These are phyloP conservation scores for California macrophylla DNA, from an alignment of 441 rosid species.

Conservation along the genomic window DNA sequence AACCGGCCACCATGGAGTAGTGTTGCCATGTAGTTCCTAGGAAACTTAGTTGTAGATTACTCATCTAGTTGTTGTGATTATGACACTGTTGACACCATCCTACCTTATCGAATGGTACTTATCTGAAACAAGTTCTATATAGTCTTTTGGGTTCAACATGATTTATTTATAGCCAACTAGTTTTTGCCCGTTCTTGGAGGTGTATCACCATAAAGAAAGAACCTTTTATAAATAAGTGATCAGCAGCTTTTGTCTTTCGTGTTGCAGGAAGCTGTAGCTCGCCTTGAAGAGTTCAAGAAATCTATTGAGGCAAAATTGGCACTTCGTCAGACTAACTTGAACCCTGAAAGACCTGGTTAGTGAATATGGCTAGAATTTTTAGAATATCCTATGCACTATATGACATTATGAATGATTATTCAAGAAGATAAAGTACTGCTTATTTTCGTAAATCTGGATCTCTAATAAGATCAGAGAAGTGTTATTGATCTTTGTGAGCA, in stretches of 20 bases:
- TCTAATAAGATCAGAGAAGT: neutral
- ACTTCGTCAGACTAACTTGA: constrained; percentile 86
- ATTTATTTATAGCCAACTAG: neutral
- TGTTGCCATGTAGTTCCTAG: neutral
- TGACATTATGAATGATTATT: constrained; percentile 7
- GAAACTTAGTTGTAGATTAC: constrained; percentile 1
- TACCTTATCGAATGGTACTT: neutral
- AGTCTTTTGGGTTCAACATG: neutral
- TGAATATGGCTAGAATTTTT: constrained; percentile 13
- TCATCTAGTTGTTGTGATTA: neutral
- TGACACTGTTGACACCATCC: neutral
- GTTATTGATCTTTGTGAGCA: neutral
- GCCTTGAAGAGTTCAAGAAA: constrained; percentile 62
- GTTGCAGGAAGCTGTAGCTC: constrained; percentile 76
- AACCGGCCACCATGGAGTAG: neutral
- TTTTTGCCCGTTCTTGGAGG: neutral
- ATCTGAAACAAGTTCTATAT: neutral
- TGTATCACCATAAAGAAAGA: neutral
- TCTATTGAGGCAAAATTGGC: constrained; percentile 62
- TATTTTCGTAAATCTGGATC: neutral
- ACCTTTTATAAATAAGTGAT: neutral
- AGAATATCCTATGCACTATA: neutral
- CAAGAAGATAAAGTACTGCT: neutral
- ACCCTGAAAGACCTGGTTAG: constrained; percentile 92
- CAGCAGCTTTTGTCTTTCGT: neutral